Conservation (phyloP, 2,329 filamentous ascomycete species). For the Neophaeococcomyces aloes region DNA sequence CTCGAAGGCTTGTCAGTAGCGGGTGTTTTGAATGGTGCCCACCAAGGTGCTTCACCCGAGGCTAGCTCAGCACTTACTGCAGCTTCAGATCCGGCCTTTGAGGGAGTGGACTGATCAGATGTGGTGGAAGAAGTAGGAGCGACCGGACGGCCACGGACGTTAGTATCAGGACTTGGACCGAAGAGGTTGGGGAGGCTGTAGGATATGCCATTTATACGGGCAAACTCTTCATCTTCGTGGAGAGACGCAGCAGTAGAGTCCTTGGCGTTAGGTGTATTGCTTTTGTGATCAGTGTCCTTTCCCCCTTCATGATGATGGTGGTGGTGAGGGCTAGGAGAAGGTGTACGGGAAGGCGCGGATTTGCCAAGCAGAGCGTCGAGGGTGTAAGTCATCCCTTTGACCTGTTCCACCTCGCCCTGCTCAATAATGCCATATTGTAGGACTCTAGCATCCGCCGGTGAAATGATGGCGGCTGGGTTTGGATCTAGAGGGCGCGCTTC, state of each 20-base stretch:
- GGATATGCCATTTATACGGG: conserved; percentile 83
- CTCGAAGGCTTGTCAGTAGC: conserved; percentile 46
- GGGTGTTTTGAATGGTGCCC: conserved; percentile 51
- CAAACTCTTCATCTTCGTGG: conserved; percentile 81
- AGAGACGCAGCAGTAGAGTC: conserved; percentile 38
- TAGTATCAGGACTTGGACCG: conserved; percentile 53
- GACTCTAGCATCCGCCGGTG: conserved; percentile 80
- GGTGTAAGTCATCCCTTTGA: conserved; percentile 97
- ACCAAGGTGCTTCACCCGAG: conserved; percentile 60
- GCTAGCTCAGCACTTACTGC: conserved; percentile 83
- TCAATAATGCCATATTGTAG: conserved; percentile 89
- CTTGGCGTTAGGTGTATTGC: conserved; percentile 26
- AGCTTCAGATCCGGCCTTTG: conserved; percentile 62
- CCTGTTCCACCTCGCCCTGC: conserved; percentile 90
- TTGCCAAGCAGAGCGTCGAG: conserved; percentile 80
- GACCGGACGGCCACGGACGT: conserved; percentile 61
- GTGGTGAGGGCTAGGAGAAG: conserved; percentile 23
- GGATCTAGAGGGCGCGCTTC: conserved; percentile 76
- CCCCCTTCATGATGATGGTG: conserved; percentile 24
- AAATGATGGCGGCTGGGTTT: conserved; percentile 67
- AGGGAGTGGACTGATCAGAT: conserved; percentile 43
- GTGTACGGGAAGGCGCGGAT: conserved; percentile 39
- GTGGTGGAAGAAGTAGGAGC: conserved; percentile 56
- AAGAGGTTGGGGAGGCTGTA: conserved; percentile 85
- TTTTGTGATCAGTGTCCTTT: conserved; percentile 24